phyloP scores from a whole-genome alignment of 2,329 filamentous ascomycete genomes.

The Nemania sp. region DNA sequence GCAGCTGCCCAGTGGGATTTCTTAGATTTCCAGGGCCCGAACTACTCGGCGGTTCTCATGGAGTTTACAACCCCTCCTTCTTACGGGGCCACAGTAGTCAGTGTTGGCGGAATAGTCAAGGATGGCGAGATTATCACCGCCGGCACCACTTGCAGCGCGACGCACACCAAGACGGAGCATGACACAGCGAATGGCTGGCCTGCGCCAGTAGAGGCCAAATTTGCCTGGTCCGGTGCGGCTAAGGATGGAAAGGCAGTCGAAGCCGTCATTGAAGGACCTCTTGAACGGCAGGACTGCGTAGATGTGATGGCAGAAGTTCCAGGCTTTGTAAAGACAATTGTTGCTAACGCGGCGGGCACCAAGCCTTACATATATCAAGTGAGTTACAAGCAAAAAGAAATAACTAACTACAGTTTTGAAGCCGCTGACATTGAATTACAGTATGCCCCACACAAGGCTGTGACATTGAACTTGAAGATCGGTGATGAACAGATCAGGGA shows the following conservation, averaged over 20 bases:
- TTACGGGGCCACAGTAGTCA: slow-evolving; percentile 83
- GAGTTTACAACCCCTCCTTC: slow-evolving; percentile 92
- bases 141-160: slow-evolving; percentile 65
- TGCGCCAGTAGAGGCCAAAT: slow-evolving; percentile 76
- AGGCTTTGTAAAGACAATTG: slow-evolving; percentile 92
- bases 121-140: slow-evolving; percentile 80
- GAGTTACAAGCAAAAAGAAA: slow-evolving; percentile 17
- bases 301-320: slow-evolving; percentile 98
- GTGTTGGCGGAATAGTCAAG: slow-evolving; percentile 79
- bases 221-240: slow-evolving; percentile 75
- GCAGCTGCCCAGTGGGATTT: slow-evolving; percentile 94
- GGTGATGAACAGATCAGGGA: slow-evolving; percentile 79
- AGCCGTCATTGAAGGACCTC: slow-evolving; percentile 69
- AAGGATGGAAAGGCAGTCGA: slow-evolving; percentile 75
- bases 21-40: slow-evolving; percentile 84
- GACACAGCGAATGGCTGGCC: slow-evolving; percentile 87
- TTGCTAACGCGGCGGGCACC: slow-evolving; percentile 83
- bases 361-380: slow-evolving; percentile 99
- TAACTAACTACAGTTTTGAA: not conserved
- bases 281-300: slow-evolving; percentile 74
- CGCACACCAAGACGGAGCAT: slow-evolving; percentile 69
- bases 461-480: slow-evolving; percentile 80
- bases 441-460: slow-evolving; percentile 67
- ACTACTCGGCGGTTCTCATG: slow-evolving; percentile 89
- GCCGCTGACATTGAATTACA: slow-evolving; percentile 44